phyloP scores from a whole-genome alignment of 148 eudicot species.

The Gaultheria prostrata region DNA sequence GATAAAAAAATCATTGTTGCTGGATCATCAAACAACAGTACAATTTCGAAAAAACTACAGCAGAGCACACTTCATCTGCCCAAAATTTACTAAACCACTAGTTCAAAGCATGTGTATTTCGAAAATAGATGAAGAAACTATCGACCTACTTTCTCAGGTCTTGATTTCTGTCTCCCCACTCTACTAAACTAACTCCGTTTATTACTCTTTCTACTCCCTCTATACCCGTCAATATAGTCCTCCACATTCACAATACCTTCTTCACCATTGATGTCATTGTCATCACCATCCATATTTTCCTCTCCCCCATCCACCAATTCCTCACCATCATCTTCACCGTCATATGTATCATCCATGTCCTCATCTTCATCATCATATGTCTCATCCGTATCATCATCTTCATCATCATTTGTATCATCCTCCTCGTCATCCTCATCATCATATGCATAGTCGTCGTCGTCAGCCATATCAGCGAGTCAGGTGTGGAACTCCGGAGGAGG shows the following conservation, averaged over 20 bases:
- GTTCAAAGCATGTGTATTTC: not conserved
- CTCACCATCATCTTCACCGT: too few relatives aligned
- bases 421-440: slow-evolving; percentile 39
- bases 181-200: not conserved
- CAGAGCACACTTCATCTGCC: not conserved
- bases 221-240: slow-evolving; percentile 1
- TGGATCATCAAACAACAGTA: not conserved
- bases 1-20: not conserved
- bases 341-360: not conserved
- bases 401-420: slow-evolving; percentile 25
- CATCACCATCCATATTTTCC: slow-evolving; percentile 26
- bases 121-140: not conserved
- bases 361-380: not conserved
- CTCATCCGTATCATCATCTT: slow-evolving; percentile 27
- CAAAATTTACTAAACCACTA: not conserved
- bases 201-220: not conserved
- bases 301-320: slow-evolving; percentile 17
- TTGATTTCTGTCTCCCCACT: not conserved
- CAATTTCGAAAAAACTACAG: not conserved
- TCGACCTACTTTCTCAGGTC: not conserved
- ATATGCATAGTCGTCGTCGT: slow-evolving; percentile 52
- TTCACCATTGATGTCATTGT: slow-evolving; percentile 16
- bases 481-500: slow-evolving; percentile 85
- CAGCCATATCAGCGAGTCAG: slow-evolving; percentile 46
- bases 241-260: not conserved